A percentile compares a stretch with the other conserved stretches of the same genome.
phyloP scores from a whole-genome alignment of 2,329 filamentous ascomycete genomes.

The Coniochaeta hoffmannii region DNA sequence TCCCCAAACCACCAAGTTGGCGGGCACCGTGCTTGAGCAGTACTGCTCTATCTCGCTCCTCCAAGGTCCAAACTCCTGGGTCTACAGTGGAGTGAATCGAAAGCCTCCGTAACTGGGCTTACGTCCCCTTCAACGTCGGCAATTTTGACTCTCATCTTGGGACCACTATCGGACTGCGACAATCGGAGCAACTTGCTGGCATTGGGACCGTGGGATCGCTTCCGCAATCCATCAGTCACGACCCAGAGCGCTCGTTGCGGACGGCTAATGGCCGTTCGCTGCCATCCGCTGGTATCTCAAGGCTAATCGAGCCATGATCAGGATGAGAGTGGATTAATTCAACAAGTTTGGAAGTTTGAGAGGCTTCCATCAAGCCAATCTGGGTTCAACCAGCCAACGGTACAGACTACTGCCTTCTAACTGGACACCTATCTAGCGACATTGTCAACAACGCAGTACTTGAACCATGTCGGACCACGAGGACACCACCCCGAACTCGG shows the following conservation, averaged over 20 bases:
- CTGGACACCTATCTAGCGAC: background rate
- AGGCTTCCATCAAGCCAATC: conserved; percentile 12
- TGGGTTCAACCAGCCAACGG: background rate
- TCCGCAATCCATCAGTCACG: background rate
- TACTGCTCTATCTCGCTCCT: conserved; percentile 72
- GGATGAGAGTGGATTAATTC: conserved; percentile 18
- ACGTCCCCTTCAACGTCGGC: background rate
- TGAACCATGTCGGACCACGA: conserved; percentile 61
- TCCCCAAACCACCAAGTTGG: conserved; percentile 26
- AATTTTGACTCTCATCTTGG: conserved; percentile 7
- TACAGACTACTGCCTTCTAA: background rate
- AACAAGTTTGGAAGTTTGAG: conserved; percentile 10
- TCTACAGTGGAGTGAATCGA: conserved; percentile 93
- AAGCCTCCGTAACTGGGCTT: conserved; percentile 86
- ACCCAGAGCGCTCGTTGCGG: conserved; percentile 15
- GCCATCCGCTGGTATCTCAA: conserved; percentile 21
- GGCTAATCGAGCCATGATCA: conserved; percentile 11
- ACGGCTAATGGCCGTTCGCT: conserved; percentile 25
- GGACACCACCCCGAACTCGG: conserved; percentile 49
- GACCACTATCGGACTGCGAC: background rate
- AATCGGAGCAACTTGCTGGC: background rate
- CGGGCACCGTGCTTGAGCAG: conserved; percentile 43
- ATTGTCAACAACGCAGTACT: conserved; percentile 5
- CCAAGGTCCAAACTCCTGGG: conserved; percentile 86
- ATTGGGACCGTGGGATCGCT: background rate